These are phyloP conservation scores for Daldinia eschscholtzii DNA, from an alignment of 2,329 filamentous ascomycete genomes.

Conservation along the genomic window DNA sequence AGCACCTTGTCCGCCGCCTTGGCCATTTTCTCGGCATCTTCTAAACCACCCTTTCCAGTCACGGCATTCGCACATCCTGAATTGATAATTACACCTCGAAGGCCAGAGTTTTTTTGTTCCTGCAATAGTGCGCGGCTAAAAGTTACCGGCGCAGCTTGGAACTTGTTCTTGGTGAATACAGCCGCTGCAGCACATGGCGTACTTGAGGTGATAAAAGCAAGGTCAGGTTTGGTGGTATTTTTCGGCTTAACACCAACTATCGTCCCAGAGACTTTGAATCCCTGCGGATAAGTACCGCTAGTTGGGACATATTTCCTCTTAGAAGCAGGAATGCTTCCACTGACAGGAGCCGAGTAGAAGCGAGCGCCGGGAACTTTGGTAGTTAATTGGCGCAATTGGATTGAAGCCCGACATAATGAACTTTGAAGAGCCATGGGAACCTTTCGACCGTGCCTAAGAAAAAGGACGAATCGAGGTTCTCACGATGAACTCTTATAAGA, in stretches of 20 bases:
- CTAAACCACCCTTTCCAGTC: conserved; percentile 87
- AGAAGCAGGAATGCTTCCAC: conserved; percentile 74
- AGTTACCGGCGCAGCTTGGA: conserved; percentile 94
- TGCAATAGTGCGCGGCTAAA: conserved; percentile 81
- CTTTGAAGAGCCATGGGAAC: conserved; percentile 40
- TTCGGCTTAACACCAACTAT: conserved; percentile 94
- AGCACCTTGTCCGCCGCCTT: conserved; percentile 76
- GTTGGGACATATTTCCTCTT: conserved; percentile 94
- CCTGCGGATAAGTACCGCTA: conserved; percentile 87
- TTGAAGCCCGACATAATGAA: conserved; percentile 26
- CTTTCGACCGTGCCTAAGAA: conserved; percentile 26
- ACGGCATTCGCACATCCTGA: conserved; percentile 98
- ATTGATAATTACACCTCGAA: conserved; percentile 90
- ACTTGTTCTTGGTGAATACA: conserved; percentile 98
- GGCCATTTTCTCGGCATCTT: conserved; percentile 90
- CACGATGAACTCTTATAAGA: conserved; percentile 31
- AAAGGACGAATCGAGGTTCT: conserved; percentile 33
- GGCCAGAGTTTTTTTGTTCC: conserved; percentile 73
- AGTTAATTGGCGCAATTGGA: conserved; percentile 35
- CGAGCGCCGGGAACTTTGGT: conserved; percentile 32
- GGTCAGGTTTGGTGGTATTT: conserved; percentile 91
- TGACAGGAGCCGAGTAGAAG: conserved; percentile 70
- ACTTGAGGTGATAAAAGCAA: conserved; percentile 90
- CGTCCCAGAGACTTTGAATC: conserved; percentile 87
- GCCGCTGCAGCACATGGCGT: conserved; percentile 87